Evolutionary conservation across 2,329 filamentous ascomycete species (phyloP), one percentile per base, ranked within the genome.

Genomic region (Diaporthe sp.): DNA sequence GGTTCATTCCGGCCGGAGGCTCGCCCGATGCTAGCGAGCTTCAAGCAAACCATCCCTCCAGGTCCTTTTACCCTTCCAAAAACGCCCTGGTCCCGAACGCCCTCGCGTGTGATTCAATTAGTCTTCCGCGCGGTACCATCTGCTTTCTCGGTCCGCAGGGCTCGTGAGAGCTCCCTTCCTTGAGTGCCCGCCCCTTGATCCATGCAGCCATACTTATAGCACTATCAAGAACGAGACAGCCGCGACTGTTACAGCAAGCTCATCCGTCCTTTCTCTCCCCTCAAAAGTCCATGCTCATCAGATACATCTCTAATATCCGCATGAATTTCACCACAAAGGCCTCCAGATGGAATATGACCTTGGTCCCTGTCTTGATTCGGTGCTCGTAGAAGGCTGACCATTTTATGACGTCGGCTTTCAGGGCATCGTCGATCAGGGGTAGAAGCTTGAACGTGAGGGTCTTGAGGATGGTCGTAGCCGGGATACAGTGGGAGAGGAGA

Each of bases 261-360:
- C 52, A 52, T 45, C 13, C 30, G 2, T 38, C 12, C 33, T 30
- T 25, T 28, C 30, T 17, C 38, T 28, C 19, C 45, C 22, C 54
- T 86, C 82, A 91, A 85, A 91, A 86, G 72, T 95, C 94, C 92
- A 97, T 96, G 77, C 92, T 94, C 94, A 97, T 96, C 74, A 93
- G 84, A 81, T 92, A 97, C 92, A 95, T 96, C 87, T 99, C 97
- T 77, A 96, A 90, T 78, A 98, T 91, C 79, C 96, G 91, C 96
- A 99, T 98, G 83, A 98, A 98, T 86, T 98, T 98, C 74, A 96
- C 96, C 74, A 99, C 97, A 84, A 99, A 99, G 4, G 97, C 97
- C 85, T 99, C 97, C 5, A 99, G 87, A 81, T 99, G 97, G 84
- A 99, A 99, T 77, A 99, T 98, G 74, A 97, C 94, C 88, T 99